Evolutionary conservation across 73 alveolate genomes (phyloP), one percentile per base, ranked within the genome.

Genomic region (Paramecium bursaria): DNA sequence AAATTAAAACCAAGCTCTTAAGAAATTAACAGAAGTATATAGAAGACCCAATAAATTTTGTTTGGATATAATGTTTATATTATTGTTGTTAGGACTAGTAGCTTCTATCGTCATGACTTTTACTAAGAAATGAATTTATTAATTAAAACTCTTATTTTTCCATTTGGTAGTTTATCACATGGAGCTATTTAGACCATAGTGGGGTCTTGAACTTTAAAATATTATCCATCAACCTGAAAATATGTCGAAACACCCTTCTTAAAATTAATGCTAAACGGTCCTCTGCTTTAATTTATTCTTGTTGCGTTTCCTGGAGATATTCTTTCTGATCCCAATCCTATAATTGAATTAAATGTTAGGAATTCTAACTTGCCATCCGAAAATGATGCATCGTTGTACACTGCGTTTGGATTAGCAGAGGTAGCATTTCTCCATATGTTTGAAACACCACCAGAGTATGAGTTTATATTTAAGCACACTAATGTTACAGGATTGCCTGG

Each of bases 361-460:
- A 92, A 85, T 74, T 92, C 97, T 23, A 92, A 85, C 14, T 50
- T 54, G 14, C 94, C 97, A 85, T 92, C 97, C 13, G 76, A 57
- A 31, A 30, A 74, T 22, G 90, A 86, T n/a, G 82, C 48, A 25
- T 19, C 61, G 17, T 75, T 49, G 31, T 77, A 46, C 27, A 74
- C 25, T 42, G 74, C 42, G 9, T 79, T 35, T 51, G 54, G 73
- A 17, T 55, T 15, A 5, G 51, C 74, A 25, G 90, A 87, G 33
- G 57, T 19, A 9, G 86, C 90, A 50, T 88, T 67, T 15, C 77
- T 79, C 98, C 98, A 96, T 7, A 95, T 87, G 75, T 93, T 88
- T 60, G 85, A 52, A 0, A 92, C 73, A 7, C 99, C 99, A 0
- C 98, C 98, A 92, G 92, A 89, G 86, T 94, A 94, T 46, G 91